phyloP scores from a whole-genome alignment of 2,329 filamentous ascomycete genomes.

The Diaporthe vexans region DNA sequence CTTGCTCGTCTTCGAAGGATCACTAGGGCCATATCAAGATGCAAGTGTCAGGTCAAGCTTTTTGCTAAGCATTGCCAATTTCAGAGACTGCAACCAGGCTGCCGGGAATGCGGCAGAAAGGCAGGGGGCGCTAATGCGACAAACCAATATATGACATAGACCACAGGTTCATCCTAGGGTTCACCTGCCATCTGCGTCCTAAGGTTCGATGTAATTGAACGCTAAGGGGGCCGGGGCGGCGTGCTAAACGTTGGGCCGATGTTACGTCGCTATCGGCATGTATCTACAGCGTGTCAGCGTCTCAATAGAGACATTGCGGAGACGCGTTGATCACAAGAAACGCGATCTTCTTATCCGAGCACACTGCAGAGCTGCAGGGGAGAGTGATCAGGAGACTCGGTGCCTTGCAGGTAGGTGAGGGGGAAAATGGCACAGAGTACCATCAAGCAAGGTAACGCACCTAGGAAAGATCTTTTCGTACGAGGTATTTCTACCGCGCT shows the following conservation, averaged over 20 bases:
- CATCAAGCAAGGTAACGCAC: not conserved
- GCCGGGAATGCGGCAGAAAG: slow-evolving; percentile 3
- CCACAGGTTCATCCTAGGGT: slow-evolving; percentile 3
- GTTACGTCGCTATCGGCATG: slow-evolving; percentile 10
- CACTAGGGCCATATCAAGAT: not conserved
- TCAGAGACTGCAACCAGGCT: not conserved
- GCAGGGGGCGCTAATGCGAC: slow-evolving; percentile 16
- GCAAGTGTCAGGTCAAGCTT: not conserved
- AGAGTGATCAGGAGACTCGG: not conserved
- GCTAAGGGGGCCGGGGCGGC: not conserved
- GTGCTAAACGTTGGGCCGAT: slow-evolving; percentile 14
- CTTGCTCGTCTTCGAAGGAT: not conserved
- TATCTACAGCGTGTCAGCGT: not conserved
- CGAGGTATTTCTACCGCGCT: not conserved
- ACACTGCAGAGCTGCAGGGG: slow-evolving; percentile 12
- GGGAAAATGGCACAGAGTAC: not conserved
- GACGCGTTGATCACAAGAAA: slow-evolving; percentile 1
- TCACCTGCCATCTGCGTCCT: slow-evolving; percentile 18
- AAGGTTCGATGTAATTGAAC: not conserved
- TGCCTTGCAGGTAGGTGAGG: slow-evolving; percentile 7
- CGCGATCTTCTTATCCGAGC: slow-evolving; percentile 6
- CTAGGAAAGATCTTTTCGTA: not conserved
- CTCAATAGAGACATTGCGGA: slow-evolving; percentile 8
- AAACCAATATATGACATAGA: slow-evolving; percentile 28
- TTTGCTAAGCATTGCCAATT: slow-evolving; percentile 21